phyloP scores from a whole-genome alignment of 139 green algal genomes.

The Marvania coccoides region DNA sequence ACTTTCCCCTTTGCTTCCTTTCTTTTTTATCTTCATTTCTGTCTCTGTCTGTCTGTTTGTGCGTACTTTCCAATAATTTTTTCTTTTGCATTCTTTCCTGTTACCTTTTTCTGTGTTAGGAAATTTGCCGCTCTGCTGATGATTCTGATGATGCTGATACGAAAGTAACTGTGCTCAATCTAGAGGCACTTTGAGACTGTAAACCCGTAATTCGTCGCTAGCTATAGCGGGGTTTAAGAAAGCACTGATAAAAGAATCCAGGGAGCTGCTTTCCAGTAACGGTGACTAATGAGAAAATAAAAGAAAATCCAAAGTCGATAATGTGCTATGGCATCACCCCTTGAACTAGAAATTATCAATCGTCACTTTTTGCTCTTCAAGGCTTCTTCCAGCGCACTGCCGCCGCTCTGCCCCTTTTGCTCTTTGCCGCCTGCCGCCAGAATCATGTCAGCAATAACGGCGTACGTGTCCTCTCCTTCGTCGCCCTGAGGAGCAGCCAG shows the following conservation, averaged over 20 bases:
- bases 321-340: too few relatives aligned
- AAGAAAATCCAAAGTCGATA: too few relatives aligned
- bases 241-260: too few relatives aligned
- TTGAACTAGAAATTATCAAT: too few relatives aligned
- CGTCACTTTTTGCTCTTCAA: not conserved
- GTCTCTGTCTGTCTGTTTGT: not conserved
- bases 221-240: too few relatives aligned
- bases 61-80: not conserved
- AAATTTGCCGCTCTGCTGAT: not conserved
- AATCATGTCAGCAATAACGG: slow-evolving; percentile 21
- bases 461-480: slow-evolving; percentile 11
- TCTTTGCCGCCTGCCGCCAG: not conserved
- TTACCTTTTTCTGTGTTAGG: not conserved
- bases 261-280: too few relatives aligned
- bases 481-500: not conserved
- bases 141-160: not conserved
- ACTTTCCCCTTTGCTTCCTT: not conserved
- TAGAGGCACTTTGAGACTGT: too few relatives aligned
- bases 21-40: not conserved
- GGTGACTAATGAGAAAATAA: too few relatives aligned
- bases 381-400: not conserved
- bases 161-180: not conserved
- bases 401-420: not conserved
- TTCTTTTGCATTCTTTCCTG: not conserved
- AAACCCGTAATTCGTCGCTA: too few relatives aligned